Evolutionary conservation across 768 basidiomycete genomes (phyloP), one percentile per base, ranked within the genome.

Genomic region (Leccinellum rugosiceps): DNA sequence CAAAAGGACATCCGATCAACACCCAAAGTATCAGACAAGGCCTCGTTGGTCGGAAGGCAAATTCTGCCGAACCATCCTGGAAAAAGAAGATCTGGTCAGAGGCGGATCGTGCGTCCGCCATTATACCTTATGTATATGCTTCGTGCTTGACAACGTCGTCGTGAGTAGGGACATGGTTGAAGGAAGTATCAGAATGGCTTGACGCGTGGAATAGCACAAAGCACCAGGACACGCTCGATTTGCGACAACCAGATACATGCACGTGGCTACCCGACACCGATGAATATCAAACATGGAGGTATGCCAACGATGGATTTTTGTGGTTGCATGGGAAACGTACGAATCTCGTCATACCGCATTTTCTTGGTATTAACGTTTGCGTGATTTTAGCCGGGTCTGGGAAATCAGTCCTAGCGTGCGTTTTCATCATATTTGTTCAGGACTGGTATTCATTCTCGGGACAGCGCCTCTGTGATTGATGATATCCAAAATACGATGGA

Each of bases 301-400:
- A 14, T 25, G 0, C 13, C 19, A 23, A 2, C 0, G 44, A 23
- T 13, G 13, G 1, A 0, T 45, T 45, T 8, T 23, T 45, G 44
- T 45, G 44, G 44, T 45, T 45, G 21, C 44, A 45, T 45, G 44
- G 44, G 0, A 45, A 45, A 45, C 44, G 44, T 45, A 13, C 21
- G 44, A 45, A 19, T 23, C 7, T 6, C 19, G 6, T 8, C 6
- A 45, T 14, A 7, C 19, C 10, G 8, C 2, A 17, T 8, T 21
- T 15, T 25, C 14, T 21, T 6, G 6, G 1, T 13, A 13, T 13
- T 15, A 21, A 45, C 14, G 13, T 23, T 11, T 14, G 13, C 3
- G 1, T 23, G 44, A 6, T 3, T 7, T 23, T 23, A 45, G 44
- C 44, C 7, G 44, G 44, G 13, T 45, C 44, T 19, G 44, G 44